Base-by-base conservation (phyloP, 371 early-diverging fungal species). In the Globomyces sp. region DNA sequence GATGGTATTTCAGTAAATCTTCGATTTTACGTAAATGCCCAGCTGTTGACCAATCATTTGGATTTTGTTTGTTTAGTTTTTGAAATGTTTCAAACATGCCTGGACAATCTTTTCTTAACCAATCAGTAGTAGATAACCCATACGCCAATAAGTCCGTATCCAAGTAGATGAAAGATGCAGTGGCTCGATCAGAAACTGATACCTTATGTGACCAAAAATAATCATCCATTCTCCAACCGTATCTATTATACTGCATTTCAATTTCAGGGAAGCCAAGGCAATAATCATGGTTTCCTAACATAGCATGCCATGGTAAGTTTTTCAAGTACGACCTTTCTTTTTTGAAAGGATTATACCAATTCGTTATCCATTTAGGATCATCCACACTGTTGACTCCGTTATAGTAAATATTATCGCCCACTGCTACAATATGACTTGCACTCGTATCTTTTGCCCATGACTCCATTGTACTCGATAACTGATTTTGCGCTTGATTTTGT, bases 241-340 rank as follows among this genome's bases (percentile, higher is more conserved):
- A 9, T 6, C 40, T 11, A 5, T 57, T 57, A 40, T 57, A 57
- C 39, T 41, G 57, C 1, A 57, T 39, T n/a, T 57, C 57, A 37
- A 40, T 40, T 37, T 37, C 10, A 6, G 57, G 57, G 2, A 37
- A 37, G 40, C 40, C 57, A 39, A 37, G 11, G 57, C 57, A 57
- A n/a, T 57, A 57, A 39, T 57, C 57, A 41, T 57, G 57, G 40
- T 57, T 57, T 57, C 57, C 57, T 9, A 57, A n/a, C 57, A 57
- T 57, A 4, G 57, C 57, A n/a, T 57, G 57, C 57, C 57, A 57
- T 3, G 57, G 57, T 9, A 57, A 37, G 8, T 41, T 6, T 4
- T 39, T 9, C n/a, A 57, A n/a, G n/a, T 57, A 36, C 9, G 57
- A 37, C 1, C 40, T 11, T 34, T 39, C 10, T 13, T 11, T 37